Evolutionary conservation across 148 eudicot genomes (phyloP).

Genomic region (Chenopodium formosanum): DNA sequence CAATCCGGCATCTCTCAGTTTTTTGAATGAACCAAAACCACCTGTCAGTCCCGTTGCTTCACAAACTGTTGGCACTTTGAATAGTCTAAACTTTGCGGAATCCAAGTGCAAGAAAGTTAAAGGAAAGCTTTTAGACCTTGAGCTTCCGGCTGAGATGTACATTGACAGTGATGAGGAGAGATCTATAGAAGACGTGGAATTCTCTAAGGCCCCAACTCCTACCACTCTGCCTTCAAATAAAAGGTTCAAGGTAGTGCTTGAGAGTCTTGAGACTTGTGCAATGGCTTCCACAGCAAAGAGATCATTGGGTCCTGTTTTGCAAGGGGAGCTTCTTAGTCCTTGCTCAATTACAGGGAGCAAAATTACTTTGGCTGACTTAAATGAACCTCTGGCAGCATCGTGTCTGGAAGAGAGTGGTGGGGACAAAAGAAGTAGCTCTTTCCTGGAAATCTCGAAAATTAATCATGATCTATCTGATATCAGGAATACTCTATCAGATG

Average conservation of each 20-base stretch:
- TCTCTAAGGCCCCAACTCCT: constrained; percentile 18
- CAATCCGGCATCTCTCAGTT: constrained; percentile 12
- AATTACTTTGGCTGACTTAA: constrained; percentile 32
- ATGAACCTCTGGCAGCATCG: constrained; percentile 22
- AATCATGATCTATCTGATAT: constrained; percentile 9
- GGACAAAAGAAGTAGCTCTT: background rate
- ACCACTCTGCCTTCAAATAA: constrained; percentile 23
- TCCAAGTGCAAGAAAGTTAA: constrained; percentile 34
- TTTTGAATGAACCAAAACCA: constrained; percentile 8
- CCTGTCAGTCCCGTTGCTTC: constrained; percentile 7
- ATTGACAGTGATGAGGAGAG: constrained; percentile 40
- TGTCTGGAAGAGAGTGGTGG: constrained; percentile 13
- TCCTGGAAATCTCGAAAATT: constrained; percentile 10
- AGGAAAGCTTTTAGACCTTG: constrained; percentile 47
- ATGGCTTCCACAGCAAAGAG: constrained; percentile 14
- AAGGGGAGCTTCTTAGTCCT: constrained; percentile 11
- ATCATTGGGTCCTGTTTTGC: background rate
- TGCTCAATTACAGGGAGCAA: constrained; percentile 21
- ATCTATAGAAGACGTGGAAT: constrained; percentile 18
- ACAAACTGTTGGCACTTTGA: background rate
- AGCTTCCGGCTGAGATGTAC: constrained; percentile 56
- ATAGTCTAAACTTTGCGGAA: constrained; percentile 8
- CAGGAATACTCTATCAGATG: background rate
- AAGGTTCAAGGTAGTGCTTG: constrained; percentile 8
- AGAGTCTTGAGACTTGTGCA: constrained; percentile 19